These are phyloP conservation scores for Penicillium expansum DNA, from an alignment of 2,329 filamentous ascomycete species.

Conservation along the genomic window DNA sequence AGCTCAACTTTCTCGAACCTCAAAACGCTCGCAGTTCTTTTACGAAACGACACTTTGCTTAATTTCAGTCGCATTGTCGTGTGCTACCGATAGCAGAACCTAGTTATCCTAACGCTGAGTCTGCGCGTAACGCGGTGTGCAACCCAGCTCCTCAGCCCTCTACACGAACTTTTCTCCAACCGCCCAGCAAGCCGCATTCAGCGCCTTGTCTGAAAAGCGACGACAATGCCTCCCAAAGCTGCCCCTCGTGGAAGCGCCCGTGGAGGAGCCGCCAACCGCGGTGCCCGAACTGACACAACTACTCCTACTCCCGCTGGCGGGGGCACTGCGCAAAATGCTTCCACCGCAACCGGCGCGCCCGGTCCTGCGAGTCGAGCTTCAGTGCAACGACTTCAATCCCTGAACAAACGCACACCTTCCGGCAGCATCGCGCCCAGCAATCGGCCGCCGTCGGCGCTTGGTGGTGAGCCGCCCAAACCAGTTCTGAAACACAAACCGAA, in stretches of 20 bases:
- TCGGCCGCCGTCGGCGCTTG: constrained; percentile 22
- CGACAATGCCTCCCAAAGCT: constrained; percentile 37
- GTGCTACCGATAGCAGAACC: not conserved
- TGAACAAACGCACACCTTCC: constrained; percentile 39
- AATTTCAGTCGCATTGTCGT: not conserved
- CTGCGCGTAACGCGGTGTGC: not conserved
- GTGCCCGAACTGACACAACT: constrained; percentile 11
- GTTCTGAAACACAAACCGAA: constrained; percentile 46
- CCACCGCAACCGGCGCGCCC: constrained; percentile 12
- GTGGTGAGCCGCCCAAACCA: constrained; percentile 36
- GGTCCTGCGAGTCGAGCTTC: constrained; percentile 30
- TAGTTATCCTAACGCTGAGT: no score
- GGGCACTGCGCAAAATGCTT: constrained; percentile 14
- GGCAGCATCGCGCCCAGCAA: constrained; percentile 36
- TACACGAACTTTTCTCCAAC: constrained; percentile 7
- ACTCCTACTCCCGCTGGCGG: constrained; percentile 17
- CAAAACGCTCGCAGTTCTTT: constrained; percentile 1
- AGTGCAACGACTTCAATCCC: constrained; percentile 44
- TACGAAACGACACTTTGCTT: not conserved
- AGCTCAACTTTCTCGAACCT: constrained; percentile 20
- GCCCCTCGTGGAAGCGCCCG: constrained; percentile 27
- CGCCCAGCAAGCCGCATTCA: constrained; percentile 11
- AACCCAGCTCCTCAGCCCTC: not conserved
- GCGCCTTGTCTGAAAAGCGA: constrained; percentile 15
- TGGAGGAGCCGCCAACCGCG: constrained; percentile 13